Evolutionary conservation across 2,329 filamentous ascomycete genomes (phyloP).

Genomic region (Dryadomyces quercus-mongolicae): DNA sequence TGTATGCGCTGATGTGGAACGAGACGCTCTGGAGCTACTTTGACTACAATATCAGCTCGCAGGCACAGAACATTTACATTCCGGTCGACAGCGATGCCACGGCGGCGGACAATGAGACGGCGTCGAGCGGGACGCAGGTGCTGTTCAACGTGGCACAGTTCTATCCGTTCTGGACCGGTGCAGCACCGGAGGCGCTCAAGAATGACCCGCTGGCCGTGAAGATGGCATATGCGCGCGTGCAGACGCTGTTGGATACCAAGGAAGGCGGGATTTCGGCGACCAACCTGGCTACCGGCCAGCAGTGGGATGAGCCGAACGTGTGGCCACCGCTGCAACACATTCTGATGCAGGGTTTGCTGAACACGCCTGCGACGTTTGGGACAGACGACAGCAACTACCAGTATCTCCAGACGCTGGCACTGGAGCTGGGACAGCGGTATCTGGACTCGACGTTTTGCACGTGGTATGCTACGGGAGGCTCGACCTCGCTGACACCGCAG

Average conservation of each 20-base stretch:
- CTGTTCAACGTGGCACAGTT: constrained; percentile 47
- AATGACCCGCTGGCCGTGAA: constrained; percentile 46
- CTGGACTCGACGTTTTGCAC: constrained; percentile 58
- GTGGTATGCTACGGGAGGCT: constrained; percentile 55
- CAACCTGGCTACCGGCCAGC: constrained; percentile 48
- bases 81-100: constrained; percentile 34
- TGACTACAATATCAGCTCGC: constrained; percentile 54
- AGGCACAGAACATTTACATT: constrained; percentile 41
- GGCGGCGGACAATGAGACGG: constrained; percentile 26
- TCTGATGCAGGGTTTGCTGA: constrained; percentile 48
- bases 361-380: constrained; percentile 44
- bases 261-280: constrained; percentile 49
- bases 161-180: constrained; percentile 59
- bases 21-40: constrained; percentile 51
- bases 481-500: constrained; percentile 38
- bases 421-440: constrained; percentile 51
- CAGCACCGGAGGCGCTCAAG: constrained; percentile 43
- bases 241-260: constrained; percentile 35
- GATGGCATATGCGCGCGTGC: constrained; percentile 40
- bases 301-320: constrained; percentile 60
- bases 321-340: constrained; percentile 58
- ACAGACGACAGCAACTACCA: constrained; percentile 39
- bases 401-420: constrained; percentile 41
- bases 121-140: constrained; percentile 43
- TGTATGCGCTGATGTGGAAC: constrained; percentile 55